Percentiles rank a stretch among this genome's conserved stretches.
These are phyloP conservation scores for Xylaria curta DNA, from an alignment of 495 filamentous ascomycete species.

Conservation along the genomic window DNA sequence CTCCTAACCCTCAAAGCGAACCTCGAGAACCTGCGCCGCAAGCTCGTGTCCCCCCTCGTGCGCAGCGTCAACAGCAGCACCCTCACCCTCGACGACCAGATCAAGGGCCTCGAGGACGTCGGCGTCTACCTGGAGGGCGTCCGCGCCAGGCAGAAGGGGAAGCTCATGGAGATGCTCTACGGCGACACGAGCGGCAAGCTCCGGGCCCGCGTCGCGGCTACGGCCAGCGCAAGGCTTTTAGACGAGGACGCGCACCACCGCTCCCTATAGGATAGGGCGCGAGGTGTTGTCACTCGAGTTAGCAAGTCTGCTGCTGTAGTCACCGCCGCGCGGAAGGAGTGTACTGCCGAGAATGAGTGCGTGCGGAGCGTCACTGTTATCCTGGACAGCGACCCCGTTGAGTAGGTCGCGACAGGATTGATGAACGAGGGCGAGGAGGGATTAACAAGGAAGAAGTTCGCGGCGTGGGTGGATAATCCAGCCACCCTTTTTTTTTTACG, in stretches of 20 bases:
- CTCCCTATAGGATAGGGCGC: constrained; percentile 2
- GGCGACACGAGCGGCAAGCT: constrained; percentile 3
- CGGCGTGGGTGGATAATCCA: neutral
- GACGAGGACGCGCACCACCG: constrained; percentile 15
- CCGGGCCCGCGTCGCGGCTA: constrained; percentile 14
- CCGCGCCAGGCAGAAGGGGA: constrained; percentile 78
- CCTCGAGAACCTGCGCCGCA: constrained; percentile 76
- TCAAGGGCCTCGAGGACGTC: constrained; percentile 77
- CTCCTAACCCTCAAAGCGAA: constrained; percentile 79
- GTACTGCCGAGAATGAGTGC: neutral
- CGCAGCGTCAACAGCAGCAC: constrained; percentile 69
- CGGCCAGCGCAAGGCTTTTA: constrained; percentile 17
- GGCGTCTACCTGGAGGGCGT: constrained; percentile 75
- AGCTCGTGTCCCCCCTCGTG: constrained; percentile 82
- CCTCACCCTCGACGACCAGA: constrained; percentile 81
- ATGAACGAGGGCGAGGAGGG: neutral
- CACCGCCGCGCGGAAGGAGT: neutral
- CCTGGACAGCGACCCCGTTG: neutral
- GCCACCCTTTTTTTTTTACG: neutral
- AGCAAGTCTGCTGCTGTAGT: neutral
- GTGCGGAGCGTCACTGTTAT: neutral
- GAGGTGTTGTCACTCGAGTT: neutral
- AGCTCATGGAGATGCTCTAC: constrained; percentile 71
- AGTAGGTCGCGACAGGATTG: neutral
- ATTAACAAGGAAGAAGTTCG: neutral